phyloP scores from a whole-genome alignment of 2,329 filamentous ascomycete species.

The Colletotrichum sp. region DNA sequence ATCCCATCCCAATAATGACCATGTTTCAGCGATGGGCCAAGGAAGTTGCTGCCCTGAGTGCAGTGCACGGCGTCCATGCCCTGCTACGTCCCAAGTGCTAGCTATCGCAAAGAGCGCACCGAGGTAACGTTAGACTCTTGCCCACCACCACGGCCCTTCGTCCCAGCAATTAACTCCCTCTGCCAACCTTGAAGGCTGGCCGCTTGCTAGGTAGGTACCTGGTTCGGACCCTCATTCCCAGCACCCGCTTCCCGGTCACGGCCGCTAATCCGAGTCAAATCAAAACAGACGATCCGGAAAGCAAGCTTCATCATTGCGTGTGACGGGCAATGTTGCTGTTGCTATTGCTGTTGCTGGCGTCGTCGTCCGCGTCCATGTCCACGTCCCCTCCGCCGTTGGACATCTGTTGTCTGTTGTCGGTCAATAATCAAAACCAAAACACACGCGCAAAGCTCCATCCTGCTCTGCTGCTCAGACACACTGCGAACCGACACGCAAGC shows the following conservation, averaged over 20 bases:
- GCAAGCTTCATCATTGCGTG: constrained; percentile 7
- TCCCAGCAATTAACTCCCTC: constrained; percentile 3
- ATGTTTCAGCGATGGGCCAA: neutral
- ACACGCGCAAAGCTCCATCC: neutral
- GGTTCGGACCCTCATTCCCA: neutral
- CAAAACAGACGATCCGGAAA: constrained; percentile 4
- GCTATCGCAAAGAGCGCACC: neutral
- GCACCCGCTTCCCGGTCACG: neutral
- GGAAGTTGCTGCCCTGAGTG: neutral
- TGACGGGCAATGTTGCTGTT: neutral
- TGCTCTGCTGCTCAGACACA: neutral
- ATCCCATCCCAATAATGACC: neutral
- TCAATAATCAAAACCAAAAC: neutral
- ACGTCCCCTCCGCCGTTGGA: neutral
- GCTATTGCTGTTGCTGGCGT: neutral
- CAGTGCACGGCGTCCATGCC: neutral
- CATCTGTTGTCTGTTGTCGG: neutral
- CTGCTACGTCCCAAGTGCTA: neutral
- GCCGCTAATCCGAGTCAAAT: constrained; percentile 9
- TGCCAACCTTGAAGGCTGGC: neutral
- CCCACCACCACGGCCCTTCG: neutral
- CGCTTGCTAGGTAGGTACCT: neutral
- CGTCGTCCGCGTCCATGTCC: constrained; percentile 26
- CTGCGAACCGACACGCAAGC: constrained; percentile 1
- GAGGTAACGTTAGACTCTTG: neutral